Conservation (phyloP, 164 flowering plant genomes). For the grape (Vitis vinifera) region DNA sequence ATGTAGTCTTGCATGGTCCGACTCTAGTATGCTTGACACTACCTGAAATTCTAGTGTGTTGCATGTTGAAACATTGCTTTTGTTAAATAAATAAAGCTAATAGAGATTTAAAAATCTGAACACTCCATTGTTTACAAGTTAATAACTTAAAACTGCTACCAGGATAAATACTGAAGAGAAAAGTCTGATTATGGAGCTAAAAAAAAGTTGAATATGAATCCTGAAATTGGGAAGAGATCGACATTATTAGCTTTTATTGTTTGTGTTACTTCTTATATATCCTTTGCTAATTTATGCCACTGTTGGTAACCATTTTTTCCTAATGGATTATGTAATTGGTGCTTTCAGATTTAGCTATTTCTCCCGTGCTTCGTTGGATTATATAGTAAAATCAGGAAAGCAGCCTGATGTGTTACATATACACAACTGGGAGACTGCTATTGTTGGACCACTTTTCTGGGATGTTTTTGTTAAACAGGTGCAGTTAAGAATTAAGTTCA, state of each 20-base stretch:
- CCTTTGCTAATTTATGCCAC: background rate
- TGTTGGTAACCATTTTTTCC: background rate
- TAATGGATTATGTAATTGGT: constrained; percentile 24
- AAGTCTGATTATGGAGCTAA: too few species aligned
- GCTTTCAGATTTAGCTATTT: constrained; percentile 74
- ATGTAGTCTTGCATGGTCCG: too few species aligned
- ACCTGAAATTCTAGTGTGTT: too few species aligned
- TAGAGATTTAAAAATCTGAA: too few species aligned
- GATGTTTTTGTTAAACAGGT: constrained; percentile 83
- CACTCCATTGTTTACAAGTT: too few species aligned
- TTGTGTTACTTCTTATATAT: background rate
- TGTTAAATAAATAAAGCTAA: too few species aligned
- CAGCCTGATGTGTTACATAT: constrained; percentile 77
- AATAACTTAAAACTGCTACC: too few species aligned
- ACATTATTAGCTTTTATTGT: background rate
- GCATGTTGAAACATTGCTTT: too few species aligned
- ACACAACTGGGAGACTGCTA: constrained; percentile 82
- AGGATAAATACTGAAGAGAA: too few species aligned
- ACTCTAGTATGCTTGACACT: too few species aligned
- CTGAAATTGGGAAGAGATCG: too few species aligned
- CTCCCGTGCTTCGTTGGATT: constrained; percentile 85
- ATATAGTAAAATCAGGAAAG: constrained; percentile 71
- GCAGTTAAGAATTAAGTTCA: background rate
- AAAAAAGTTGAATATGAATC: too few species aligned
- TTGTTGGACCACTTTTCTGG: constrained; percentile 88